Evolutionary conservation across 2,329 filamentous ascomycete genomes (phyloP), one percentile per base, ranked within the genome.

Genomic region (Plectosphaerella plurivora): DNA sequence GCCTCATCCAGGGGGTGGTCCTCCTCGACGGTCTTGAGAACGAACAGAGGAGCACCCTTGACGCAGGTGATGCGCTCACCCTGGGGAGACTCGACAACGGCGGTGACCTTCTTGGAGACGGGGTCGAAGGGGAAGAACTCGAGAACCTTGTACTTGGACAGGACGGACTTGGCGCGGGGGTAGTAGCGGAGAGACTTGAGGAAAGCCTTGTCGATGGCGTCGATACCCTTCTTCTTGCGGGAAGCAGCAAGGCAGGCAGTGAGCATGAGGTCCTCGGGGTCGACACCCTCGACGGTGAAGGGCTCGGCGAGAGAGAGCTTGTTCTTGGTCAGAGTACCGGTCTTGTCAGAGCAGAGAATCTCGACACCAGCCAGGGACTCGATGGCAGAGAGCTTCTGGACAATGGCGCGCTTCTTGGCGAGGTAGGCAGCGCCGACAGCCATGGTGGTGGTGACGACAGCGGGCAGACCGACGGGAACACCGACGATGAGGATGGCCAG

Each of bases 301-400:
- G 91, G 91, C 68, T 95, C 91, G 50, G 88, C 80, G 46, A 96
- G 80, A 58, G 90, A 93, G 20, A 96, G 83, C 79, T 94, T 95
- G 81, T 96, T 96, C 81, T 93, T 94, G 68, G 91, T 96, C 68
- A 96, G 75, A 54, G 91, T 96, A 75, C 91, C 91, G 28, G 91
- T 95, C 83, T 95, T 95, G 82, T 95, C 91, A 50, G 91, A 93
- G 80, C 91, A 95, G 53, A 96, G 87, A 70, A 96, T 94, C 74
- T 96, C 88, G 57, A 95, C 91, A 78, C 91, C 91, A 67, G 91
- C 91, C 59, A 96, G 81, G 24, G 91, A 95, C 78, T 96, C 91
- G 57, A 96, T 96, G 59, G 91, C 91, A 35, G 87, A 91, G 50
- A 96, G 84, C 78, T 93, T 95, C 77, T 95, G 91, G 60, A 96